Evolutionary conservation across 441 rosid genomes (phyloP), one percentile per base, ranked within the genome.

Genomic region (Eruca vesicaria): DNA sequence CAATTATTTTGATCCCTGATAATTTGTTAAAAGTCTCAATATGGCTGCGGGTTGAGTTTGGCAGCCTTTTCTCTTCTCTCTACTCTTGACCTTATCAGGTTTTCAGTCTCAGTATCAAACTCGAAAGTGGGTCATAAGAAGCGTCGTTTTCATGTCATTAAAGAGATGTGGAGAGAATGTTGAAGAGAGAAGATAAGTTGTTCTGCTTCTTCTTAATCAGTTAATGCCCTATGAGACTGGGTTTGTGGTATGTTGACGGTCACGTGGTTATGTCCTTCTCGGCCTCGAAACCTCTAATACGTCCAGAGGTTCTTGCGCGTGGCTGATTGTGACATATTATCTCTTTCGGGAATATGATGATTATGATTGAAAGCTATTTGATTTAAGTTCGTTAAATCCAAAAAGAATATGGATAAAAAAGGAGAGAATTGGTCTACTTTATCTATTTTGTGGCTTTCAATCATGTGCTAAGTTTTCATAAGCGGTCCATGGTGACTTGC

Each of bases 231-330:
- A 19, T 56, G 56, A 62, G 69, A 78, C 65, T 72, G 81, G 69
- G 78, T 38, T 55, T 32, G 74, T 60, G 59, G 38, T 63, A 73
- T 63, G 78, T 78, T 78, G 81, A 78, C 71, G 78, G 81, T 73
- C 81, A 78, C 81, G 78, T 78, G 81, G 78, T 45, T 3, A 16
- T 62, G 74, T 33, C 81, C 31, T 55, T 62, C 75, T 73, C 63
- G 75, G 20, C 72, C 58, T 56, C 36, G 11, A 68, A 63, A 28
- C 72, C 21, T 68, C 68, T 68, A 78, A 73, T 73, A 41, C 50
- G 71, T 38, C 77, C 78, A 77, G 72, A 65, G 41, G 43, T 26
- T 32, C 19, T n/a, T 71, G 78, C 78, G 71, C 81, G 78, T 72
- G 78, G 74, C 74, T 23, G 81, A 78, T 68, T 69, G 18, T 1